Percentiles rank a stretch among this genome's conserved stretches.
Evolutionary conservation across 495 filamentous ascomycete genomes (phyloP).

Genomic region (Podospora pseudopauciseta): DNA sequence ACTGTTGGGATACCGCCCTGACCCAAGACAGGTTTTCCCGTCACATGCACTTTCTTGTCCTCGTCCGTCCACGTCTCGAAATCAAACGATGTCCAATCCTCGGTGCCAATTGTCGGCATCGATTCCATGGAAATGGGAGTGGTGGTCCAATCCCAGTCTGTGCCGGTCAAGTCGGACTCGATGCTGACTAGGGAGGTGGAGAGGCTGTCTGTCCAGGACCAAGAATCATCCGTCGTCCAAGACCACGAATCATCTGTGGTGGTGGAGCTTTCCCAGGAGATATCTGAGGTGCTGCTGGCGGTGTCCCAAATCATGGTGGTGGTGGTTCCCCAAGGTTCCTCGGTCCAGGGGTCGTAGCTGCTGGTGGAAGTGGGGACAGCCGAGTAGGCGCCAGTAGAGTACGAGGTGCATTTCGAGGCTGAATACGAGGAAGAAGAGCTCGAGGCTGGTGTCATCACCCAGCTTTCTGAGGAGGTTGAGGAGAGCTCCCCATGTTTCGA

Average conservation of each 20-base stretch:
- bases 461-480: background rate
- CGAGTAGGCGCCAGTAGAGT: background rate
- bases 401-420: background rate
- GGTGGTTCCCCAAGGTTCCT: background rate
- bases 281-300: background rate
- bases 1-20: background rate
- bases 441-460: background rate
- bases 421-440: background rate
- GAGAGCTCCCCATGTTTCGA: background rate
- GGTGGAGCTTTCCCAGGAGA: background rate
- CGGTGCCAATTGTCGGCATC: background rate
- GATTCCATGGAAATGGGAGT: background rate
- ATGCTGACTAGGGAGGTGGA: too few species aligned
- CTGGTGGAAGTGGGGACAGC: background rate
- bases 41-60: background rate
- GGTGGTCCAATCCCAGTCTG: background rate
- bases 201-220: background rate
- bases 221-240: background rate
- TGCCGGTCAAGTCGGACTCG: background rate
- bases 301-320: background rate
- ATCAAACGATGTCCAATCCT: background rate
- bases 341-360: background rate
- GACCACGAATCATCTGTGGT: slow-evolving; percentile 3
- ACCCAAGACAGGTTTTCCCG: background rate
- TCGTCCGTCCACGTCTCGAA: background rate